Percentiles rank a stretch among this genome's conserved stretches.
Conservation (phyloP, 805 yeast genomes). For the Zygoascus bituminiphila region DNA sequence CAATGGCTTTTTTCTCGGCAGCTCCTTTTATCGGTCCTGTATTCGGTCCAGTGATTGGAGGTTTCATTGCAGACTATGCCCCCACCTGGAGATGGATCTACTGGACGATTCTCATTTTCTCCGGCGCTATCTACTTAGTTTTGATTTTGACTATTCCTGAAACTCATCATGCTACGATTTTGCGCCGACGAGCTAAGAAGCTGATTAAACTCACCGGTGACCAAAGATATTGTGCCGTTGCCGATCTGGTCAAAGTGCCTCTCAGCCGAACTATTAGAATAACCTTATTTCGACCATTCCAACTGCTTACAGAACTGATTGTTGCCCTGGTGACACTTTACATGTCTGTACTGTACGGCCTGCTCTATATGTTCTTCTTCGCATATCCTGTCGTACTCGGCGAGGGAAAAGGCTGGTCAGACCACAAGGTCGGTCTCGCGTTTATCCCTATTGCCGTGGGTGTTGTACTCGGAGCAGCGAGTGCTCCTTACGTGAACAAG, state of each 20-base stretch:
- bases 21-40: slow-evolving; percentile 48
- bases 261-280: slow-evolving; percentile 57
- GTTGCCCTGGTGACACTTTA: slow-evolving; percentile 46
- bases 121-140: slow-evolving; percentile 45
- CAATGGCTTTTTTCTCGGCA: slow-evolving; percentile 58
- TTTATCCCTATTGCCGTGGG: slow-evolving; percentile 69
- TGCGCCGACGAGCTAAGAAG: slow-evolving; percentile 43
- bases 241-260: slow-evolving; percentile 69
- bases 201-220: slow-evolving; percentile 48
- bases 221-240: slow-evolving; percentile 38
- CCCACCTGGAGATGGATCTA: slow-evolving; percentile 72
- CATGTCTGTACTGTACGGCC: slow-evolving; percentile 33
- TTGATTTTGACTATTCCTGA: slow-evolving; percentile 48
- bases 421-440: slow-evolving; percentile 54
- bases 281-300: slow-evolving; percentile 67
- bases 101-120: slow-evolving; percentile 52
- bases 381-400: slow-evolving; percentile 56
- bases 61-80: slow-evolving; percentile 48
- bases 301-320: slow-evolving; percentile 38
- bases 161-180: slow-evolving; percentile 50
- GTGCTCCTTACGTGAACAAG: slow-evolving; percentile 28
- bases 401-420: slow-evolving; percentile 42
- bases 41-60: slow-evolving; percentile 57
- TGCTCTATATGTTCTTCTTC: slow-evolving; percentile 57
- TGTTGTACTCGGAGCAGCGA: slow-evolving; percentile 47